Conservation (phyloP, 208 protist genomes). For the Wallacemonas sp. region DNA sequence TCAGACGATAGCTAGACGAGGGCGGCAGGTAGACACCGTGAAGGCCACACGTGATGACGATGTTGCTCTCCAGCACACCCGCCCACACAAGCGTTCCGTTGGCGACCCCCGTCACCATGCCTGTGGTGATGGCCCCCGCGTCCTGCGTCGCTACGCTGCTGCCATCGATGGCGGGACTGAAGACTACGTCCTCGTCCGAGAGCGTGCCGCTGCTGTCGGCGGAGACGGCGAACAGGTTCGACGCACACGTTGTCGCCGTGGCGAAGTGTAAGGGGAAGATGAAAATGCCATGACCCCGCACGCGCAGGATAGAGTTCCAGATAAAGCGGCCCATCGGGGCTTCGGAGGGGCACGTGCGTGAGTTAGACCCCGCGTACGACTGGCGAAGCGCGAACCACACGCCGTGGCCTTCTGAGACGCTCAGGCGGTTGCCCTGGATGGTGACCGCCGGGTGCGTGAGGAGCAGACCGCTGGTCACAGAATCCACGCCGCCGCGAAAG, state of each 20-base stretch:
- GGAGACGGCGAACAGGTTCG: constrained; percentile 12
- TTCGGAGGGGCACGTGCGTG: constrained; percentile 23
- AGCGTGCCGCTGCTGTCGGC: not conserved
- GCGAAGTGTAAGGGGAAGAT: constrained; percentile 37
- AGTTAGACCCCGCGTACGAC: constrained; percentile 13
- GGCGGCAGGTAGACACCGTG: constrained; percentile 37
- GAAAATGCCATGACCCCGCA: constrained; percentile 23
- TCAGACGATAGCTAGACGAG: constrained; percentile 26
- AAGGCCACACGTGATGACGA: constrained; percentile 27
- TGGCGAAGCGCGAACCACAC: constrained; percentile 40
- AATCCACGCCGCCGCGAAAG: constrained; percentile 27
- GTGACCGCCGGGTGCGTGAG: constrained; percentile 20
- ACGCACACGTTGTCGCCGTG: constrained; percentile 9
- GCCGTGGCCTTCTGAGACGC: constrained; percentile 23
- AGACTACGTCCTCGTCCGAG: not conserved
- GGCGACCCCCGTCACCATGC: not conserved
- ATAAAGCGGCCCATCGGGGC: constrained; percentile 8
- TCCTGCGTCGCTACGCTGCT: not conserved
- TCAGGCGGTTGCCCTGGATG: constrained; percentile 20
- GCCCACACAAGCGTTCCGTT: not conserved
- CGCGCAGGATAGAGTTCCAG: constrained; percentile 25
- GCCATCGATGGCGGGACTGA: not conserved
- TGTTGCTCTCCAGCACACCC: constrained; percentile 14
- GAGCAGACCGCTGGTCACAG: constrained; percentile 20
- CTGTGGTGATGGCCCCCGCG: not conserved